These are phyloP conservation scores for Cardamine resedifolia DNA, from an alignment of 345 rosid species.

Conservation along the genomic window DNA sequence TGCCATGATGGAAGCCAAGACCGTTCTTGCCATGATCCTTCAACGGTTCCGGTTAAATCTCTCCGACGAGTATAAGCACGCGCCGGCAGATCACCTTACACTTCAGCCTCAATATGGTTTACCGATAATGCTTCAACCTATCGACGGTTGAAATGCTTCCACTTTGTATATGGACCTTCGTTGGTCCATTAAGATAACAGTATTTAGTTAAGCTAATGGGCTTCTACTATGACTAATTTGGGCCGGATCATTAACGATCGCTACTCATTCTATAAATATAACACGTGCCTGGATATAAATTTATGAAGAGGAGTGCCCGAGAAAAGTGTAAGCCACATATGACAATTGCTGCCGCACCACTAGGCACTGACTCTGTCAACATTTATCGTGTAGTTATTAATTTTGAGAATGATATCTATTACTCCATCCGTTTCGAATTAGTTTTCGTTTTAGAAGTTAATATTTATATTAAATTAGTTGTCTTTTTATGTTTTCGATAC, in stretches of 20 bases:
- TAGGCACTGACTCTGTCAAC: too few species aligned
- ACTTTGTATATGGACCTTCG: background rate
- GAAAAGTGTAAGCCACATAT: too few species aligned
- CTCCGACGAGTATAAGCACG: constrained; percentile 45
- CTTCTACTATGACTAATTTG: background rate
- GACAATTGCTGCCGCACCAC: too few species aligned
- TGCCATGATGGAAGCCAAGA: constrained; percentile 44
- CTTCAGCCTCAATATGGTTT: constrained; percentile 43
- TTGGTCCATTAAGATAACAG: too few species aligned
- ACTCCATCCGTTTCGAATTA: too few species aligned
- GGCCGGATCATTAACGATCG: background rate
- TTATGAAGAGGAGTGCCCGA: too few species aligned
- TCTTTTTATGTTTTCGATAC: too few species aligned
- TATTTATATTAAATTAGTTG: too few species aligned
- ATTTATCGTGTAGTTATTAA: too few species aligned
- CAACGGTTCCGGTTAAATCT: constrained; percentile 42
- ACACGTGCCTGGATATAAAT: background rate
- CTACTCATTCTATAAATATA: too few species aligned
- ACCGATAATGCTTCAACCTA: constrained; percentile 41
- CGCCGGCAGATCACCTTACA: constrained; percentile 40
- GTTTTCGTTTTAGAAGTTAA: too few species aligned
- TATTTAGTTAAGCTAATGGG: background rate
- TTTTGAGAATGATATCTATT: too few species aligned
- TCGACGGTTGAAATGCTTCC: constrained; percentile 6
- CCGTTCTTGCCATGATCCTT: constrained; percentile 46